Conservation (phyloP, 2,329 filamentous ascomycete genomes). For the Ilyonectria destructans region DNA sequence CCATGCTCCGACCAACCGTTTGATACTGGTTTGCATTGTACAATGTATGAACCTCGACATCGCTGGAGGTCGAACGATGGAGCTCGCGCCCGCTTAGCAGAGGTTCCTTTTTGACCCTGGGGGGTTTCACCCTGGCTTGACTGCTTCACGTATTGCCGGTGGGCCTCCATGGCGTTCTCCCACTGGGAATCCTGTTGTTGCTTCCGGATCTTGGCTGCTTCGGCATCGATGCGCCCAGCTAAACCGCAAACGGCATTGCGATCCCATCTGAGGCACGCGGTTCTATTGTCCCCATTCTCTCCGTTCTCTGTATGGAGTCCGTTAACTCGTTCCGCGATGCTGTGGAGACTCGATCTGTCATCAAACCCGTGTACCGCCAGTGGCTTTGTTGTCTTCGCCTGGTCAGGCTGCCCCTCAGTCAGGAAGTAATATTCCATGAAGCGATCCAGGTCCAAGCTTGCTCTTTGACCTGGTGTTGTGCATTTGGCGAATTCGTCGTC, state of each 20-base stretch:
- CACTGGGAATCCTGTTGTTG: background rate
- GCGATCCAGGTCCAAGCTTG: background rate
- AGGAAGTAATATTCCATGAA: slow-evolving; percentile 33
- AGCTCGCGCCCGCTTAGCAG: background rate
- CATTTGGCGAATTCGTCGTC: slow-evolving; percentile 22
- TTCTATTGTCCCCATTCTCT: background rate
- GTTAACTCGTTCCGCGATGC: background rate
- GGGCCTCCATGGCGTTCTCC: slow-evolving; percentile 14
- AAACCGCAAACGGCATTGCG: background rate
- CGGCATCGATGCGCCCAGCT: background rate
- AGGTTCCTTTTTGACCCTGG: background rate
- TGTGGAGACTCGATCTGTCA: background rate
- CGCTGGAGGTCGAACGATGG: slow-evolving; percentile 9
- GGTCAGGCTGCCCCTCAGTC: slow-evolving; percentile 26
- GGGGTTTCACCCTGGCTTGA: background rate
- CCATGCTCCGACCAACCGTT: slow-evolving; percentile 11
- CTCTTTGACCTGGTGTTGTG: slow-evolving; percentile 22
- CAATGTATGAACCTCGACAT: slow-evolving; percentile 29
- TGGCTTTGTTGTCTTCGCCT: slow-evolving; percentile 9
- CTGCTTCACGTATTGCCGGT: slow-evolving; percentile 13
- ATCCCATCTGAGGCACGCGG: slow-evolving; percentile 26
- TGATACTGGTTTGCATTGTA: slow-evolving; percentile 18
- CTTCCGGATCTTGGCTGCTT: slow-evolving; percentile 1
- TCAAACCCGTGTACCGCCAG: slow-evolving; percentile 7
- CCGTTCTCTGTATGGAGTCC: slow-evolving; percentile 8